Evolutionary conservation across 306 rosid genomes (phyloP), one percentile per base, ranked within the genome.

Genomic region (Quercus mongolica): DNA sequence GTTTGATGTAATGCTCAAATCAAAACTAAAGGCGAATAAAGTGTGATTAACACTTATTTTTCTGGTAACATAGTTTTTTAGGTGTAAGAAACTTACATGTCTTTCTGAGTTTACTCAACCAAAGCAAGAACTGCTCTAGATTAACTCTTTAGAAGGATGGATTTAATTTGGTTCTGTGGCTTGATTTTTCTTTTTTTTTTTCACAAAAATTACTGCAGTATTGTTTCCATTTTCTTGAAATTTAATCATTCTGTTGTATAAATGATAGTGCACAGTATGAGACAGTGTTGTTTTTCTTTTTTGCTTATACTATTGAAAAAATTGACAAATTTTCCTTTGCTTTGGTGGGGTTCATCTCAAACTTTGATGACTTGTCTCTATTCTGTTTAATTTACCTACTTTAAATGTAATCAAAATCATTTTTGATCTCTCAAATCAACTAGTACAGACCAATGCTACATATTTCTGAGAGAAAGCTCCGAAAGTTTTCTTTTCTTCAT

Each of bases 21-120:
- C 11, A 49, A 49, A 49, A 49, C 54, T 49, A 49, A 12, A 10
- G 17, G 54, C 1, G 54, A 49, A 49, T 49, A 49, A 12, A 49
- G 17, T 49, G 17, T 49, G 17, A 49, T 49, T 49, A 49, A 12
- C 17, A 11, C 17, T 49, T 49, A 49, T 61, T 18, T 65, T 30
- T 30, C 25, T 7, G 15, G 15, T 20, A 1, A 7, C 25, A 31
- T 30, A 8, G 71, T 65, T 31, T 65, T 33, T n/a, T 18, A 15
- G 71, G 49, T 33, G 33, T 11, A 31, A 65, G 14, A 19, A 28
- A 19, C 35, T 30, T 41, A 4, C 30, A 65, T 5, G 46, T 65
- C 58, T 44, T 70, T 71, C 57, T 71, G 58, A 71, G 6, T 46
- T 71, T 71, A 51, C 75, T 71, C 21, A 3, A 51, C 75, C 75